Evolutionary conservation across 2,329 filamentous ascomycete species (phyloP), one percentile per base, ranked within the genome.

Genomic region (Sordariomycetes sp.): DNA sequence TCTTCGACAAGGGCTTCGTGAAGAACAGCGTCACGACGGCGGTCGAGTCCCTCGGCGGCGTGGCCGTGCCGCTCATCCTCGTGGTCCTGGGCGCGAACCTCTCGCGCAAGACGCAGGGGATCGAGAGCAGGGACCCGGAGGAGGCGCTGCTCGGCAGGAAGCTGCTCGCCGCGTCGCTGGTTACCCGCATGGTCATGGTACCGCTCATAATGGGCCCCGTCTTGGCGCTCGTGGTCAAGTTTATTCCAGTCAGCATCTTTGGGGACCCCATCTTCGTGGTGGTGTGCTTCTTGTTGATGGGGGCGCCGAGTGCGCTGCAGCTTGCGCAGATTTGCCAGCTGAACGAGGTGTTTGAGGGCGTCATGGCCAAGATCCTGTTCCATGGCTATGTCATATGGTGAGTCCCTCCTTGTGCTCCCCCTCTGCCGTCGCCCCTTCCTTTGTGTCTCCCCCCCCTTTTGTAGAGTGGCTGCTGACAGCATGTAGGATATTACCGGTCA

Each of bases 261-360:
- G 94, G 95, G 68, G 94, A 99, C 67, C 94, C 94, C 10, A 99
- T 99, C 65, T 99, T 99, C 70, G 85, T 99, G 63, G 89, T 99
- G 63, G 94, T 99, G 39, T 96, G 91, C 73, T 99, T 97, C 79
- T 77, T 99, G 62, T 86, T 99, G 62, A 92, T 90, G 0, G 94
- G 94, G 39, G 94, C 94, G 2, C 94, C 94, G 6, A 95, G 87
- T 61, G 94, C 94, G 28, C 77, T 99, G 62, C 94, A 99, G 72
- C 75, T 99, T 66, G 92, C 94, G 7, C 94, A 99, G 73, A 99
- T 99, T 60, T 99, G 94, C 73, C 94, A 97, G 77, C 88, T 97
- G 73, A 99, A 99, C 71, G 87, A 87, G 61, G 94, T 99, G 10
- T 99, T 90, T 70, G 92, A 97, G 76, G 84, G 86, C 20, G 90